Percentiles rank a stretch among this genome's conserved stretches.
These are phyloP conservation scores for Arachis stenosperma DNA, from an alignment of 306 rosid genomes.

Conservation along the genomic window DNA sequence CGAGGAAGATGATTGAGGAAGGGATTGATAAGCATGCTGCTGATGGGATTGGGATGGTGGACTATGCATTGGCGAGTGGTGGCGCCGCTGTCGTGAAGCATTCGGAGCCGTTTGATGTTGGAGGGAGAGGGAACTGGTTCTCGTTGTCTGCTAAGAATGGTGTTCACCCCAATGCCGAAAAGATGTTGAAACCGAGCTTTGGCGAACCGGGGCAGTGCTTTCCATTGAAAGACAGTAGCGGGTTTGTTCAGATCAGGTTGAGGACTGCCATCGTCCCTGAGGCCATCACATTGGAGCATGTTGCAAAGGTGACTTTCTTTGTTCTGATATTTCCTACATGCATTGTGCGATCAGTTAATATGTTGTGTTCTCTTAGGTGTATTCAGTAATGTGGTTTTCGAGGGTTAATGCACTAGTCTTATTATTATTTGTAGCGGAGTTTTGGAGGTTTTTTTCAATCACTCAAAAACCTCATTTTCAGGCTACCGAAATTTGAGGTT, in stretches of 20 bases:
- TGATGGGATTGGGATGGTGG: constrained; percentile 88
- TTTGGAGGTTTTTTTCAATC: too few relatives aligned
- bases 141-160: constrained; percentile 38
- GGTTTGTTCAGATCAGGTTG: constrained; percentile 84
- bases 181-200: constrained; percentile 90
- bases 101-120: constrained; percentile 57
- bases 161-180: constrained; percentile 61
- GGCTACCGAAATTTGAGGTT: too few relatives aligned
- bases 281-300: constrained; percentile 93
- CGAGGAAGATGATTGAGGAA: constrained; percentile 65
- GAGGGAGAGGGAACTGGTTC: constrained; percentile 63
- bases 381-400: too few relatives aligned
- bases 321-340: neutral
- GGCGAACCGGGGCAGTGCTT: constrained; percentile 98
- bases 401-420: too few relatives aligned
- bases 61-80: constrained; percentile 71
- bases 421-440: too few relatives aligned
- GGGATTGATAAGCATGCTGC: constrained; percentile 91
- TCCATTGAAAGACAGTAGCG: constrained; percentile 75
- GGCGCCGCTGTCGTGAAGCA: constrained; percentile 77
- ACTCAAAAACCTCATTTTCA: too few relatives aligned
- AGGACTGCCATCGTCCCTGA: constrained; percentile 80
- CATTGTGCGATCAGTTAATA: neutral
- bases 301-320: constrained; percentile 72
- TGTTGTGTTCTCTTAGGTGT: neutral